Evolutionary conservation across 1,284 basidiomycete species (phyloP).

Genomic region (Singerocomus inundabilis): DNA sequence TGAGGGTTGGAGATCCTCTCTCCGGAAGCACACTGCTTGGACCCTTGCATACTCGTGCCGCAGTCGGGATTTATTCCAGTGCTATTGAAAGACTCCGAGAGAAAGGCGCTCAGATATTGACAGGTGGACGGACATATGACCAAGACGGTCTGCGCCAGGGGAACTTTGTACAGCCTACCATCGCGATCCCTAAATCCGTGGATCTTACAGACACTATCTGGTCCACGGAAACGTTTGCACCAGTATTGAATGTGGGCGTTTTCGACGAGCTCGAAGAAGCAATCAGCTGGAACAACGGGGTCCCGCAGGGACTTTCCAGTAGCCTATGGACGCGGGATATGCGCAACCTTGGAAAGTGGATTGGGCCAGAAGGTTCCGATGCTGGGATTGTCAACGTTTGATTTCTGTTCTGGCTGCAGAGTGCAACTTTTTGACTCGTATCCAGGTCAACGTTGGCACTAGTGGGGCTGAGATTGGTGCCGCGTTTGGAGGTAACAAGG

Average conservation of each 20-base stretch:
- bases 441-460: slow-evolving; percentile 86
- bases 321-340: slow-evolving; percentile 89
- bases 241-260: slow-evolving; percentile 82
- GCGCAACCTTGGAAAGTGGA: slow-evolving; percentile 83
- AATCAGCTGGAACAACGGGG: slow-evolving; percentile 89
- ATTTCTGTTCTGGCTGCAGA: slow-evolving; percentile 12
- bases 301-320: slow-evolving; percentile 88
- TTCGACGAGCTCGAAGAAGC: slow-evolving; percentile 91
- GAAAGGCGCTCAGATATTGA: slow-evolving; percentile 74
- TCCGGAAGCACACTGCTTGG: slow-evolving; percentile 74
- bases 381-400: slow-evolving; percentile 81
- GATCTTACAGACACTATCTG: slow-evolving; percentile 62
- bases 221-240: slow-evolving; percentile 84
- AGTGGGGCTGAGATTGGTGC: slow-evolving; percentile 93
- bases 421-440: slow-evolving; percentile 5
- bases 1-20: slow-evolving; percentile 83
- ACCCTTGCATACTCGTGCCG: slow-evolving; percentile 75
- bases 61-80: slow-evolving; percentile 63
- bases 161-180: slow-evolving; percentile 87
- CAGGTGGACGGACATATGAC: slow-evolving; percentile 60
- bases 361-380: slow-evolving; percentile 85
- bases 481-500: slow-evolving; percentile 94
- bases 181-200: slow-evolving; percentile 65
- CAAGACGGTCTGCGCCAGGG: slow-evolving; percentile 58
- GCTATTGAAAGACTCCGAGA: slow-evolving; percentile 65